A percentile compares a stretch with the other conserved stretches of the same genome.
These are phyloP conservation scores for Penicillium verhagenii DNA, from an alignment of 495 filamentous ascomycete genomes.

Conservation along the genomic window DNA sequence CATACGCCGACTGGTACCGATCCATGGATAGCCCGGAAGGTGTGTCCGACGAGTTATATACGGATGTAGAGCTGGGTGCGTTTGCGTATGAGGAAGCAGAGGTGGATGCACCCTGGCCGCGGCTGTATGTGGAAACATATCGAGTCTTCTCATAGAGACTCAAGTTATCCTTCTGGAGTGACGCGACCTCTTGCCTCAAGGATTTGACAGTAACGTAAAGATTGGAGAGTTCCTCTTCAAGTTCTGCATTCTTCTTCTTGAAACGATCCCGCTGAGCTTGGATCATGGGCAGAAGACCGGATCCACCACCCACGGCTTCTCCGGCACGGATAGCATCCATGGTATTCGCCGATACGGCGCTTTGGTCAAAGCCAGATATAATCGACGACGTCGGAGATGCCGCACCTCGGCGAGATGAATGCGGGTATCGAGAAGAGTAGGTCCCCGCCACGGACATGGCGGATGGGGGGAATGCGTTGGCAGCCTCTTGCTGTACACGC, in stretches of 20 bases:
- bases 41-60: constrained; percentile 59
- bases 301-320: constrained; percentile 76
- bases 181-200: constrained; percentile 84
- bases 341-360: constrained; percentile 42
- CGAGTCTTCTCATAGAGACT: constrained; percentile 97
- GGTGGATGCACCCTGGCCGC: constrained; percentile 60
- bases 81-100: constrained; percentile 68
- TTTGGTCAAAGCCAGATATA: constrained; percentile 87
- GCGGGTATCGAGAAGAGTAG: constrained; percentile 77
- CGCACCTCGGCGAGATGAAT: constrained; percentile 65
- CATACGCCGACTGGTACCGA: constrained; percentile 89
- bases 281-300: constrained; percentile 95
- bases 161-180: constrained; percentile 94
- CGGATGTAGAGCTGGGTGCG: constrained; percentile 72
- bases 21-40: constrained; percentile 69
- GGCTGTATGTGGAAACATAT: constrained; percentile 90
- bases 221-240: constrained; percentile 88
- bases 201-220: constrained; percentile 78
- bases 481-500: constrained; percentile 78
- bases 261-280: constrained; percentile 97
- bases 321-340: constrained; percentile 61
- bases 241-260: constrained; percentile 89
- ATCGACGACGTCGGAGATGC: constrained; percentile 96
- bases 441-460: constrained; percentile 93
- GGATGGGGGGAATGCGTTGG: constrained; percentile 78